Base-by-base conservation (phyloP, 2,329 filamentous ascomycete species). In the Tolypocladium album region DNA sequence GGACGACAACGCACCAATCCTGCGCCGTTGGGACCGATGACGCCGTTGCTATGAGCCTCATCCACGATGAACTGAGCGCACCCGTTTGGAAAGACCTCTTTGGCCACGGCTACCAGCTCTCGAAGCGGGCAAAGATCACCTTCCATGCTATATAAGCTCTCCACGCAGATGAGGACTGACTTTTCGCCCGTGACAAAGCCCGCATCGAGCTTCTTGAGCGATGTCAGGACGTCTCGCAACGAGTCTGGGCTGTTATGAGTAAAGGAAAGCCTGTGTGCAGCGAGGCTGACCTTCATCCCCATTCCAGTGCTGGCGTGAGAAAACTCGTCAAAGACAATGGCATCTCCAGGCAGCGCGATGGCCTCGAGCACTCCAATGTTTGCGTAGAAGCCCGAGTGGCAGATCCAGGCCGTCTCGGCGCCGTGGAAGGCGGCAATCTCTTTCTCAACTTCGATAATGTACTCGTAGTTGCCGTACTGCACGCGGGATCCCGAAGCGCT, bases 271-370 rank as follows among this genome's bases (percentile, higher is more conserved):
- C 63, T 77, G 55, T 73, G 68, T 4, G 71, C 71, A 0, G 84
- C 83, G 9, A 82, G 74, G 15, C 78, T 81, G 4, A 80, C 68
- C 17, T 74, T 71, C 80, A 88, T 86, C 0, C 85, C 85, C 64
- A 87, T 84, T 62, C 84, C 83, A 2, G 80, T 79, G 69, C 83
- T 87, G 1, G 86, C 86, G 66, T 88, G 87, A 11, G 88, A 82
- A 31, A 83, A 74, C 64, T 83, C 83, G 70, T 89, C 86, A 62
- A 85, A 85, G 0, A 89, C 65, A 31, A 89, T 78, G 2, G 76
- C 65, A 67, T 84, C 81, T 0, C 77, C 79, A 0, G 74, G 73
- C 56, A 77, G 76, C 0, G 80, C 80, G 15, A 83, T 68, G 50
- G 74, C 74, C 0, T 76, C 71, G 22, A 78, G 76, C n/a, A 82